Percentiles rank a stretch among this genome's conserved stretches.
Conservation (phyloP, 2,329 filamentous ascomycete species). For the Phoma sp. region DNA sequence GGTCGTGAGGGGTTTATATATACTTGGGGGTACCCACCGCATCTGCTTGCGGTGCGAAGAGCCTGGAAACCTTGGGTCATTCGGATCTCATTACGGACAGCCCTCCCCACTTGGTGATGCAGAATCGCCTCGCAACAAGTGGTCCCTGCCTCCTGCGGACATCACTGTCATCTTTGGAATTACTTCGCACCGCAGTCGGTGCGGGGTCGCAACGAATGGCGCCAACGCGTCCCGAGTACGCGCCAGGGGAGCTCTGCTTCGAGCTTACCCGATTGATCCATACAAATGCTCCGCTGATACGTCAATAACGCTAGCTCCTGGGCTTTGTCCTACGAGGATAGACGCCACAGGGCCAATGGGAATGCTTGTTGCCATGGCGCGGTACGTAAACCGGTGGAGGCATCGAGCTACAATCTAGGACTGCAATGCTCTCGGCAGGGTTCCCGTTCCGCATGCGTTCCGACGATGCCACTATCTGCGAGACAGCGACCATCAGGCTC, state of each 20-base stretch:
- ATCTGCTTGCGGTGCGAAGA: conserved; percentile 22
- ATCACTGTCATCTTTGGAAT: conserved; percentile 44
- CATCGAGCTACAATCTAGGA: conserved; percentile 13
- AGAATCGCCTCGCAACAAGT: conserved; percentile 28
- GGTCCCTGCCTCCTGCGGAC: conserved; percentile 34
- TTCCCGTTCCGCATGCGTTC: conserved; percentile 26
- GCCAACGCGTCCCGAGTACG: conserved; percentile 28
- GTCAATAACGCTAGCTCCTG: conserved; percentile 25
- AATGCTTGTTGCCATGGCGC: conserved; percentile 15
- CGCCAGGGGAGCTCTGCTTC: conserved; percentile 25
- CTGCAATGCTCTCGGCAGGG: conserved; percentile 16
- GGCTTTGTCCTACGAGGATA: conserved; percentile 8
- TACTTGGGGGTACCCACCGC: conserved; percentile 25
- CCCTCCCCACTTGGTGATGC: conserved; percentile 47
- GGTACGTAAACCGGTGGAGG: conserved; percentile 29
- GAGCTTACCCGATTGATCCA: conserved; percentile 23
- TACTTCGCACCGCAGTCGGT: conserved; percentile 38
- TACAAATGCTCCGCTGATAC: conserved; percentile 17
- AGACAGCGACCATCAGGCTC: conserved; percentile 7
- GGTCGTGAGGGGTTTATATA: conserved; percentile 43
- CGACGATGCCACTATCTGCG: conserved; percentile 15
- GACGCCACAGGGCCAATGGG: conserved; percentile 18
- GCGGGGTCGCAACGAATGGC: conserved; percentile 49
- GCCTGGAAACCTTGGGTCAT: conserved; percentile 31
- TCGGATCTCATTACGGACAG: conserved; percentile 28